Conservation (phyloP, 345 rosid species). For the Syzygium jambos region DNA sequence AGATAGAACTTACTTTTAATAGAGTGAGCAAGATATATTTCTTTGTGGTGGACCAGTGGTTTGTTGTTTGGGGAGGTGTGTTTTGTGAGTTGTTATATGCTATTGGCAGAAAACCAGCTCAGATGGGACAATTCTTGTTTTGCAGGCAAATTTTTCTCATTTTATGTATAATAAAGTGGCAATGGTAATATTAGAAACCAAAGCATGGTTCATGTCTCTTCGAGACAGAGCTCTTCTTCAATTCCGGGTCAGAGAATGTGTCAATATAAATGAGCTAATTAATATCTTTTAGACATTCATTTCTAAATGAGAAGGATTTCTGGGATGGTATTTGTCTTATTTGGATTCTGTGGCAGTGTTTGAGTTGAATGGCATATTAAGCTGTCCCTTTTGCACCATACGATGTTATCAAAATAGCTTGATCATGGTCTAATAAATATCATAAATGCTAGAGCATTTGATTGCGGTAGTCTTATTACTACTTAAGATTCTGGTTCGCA, state of each 20-base stretch:
- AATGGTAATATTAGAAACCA: neutral
- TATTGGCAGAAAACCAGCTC: neutral
- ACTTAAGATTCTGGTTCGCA: neutral
- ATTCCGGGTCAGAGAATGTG: neutral
- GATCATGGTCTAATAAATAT: neutral
- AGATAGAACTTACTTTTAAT: neutral
- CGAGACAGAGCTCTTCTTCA: neutral
- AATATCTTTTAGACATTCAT: neutral
- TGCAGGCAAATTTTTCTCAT: neutral
- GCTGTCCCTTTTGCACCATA: neutral
- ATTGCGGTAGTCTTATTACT: neutral
- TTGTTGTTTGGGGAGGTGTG: neutral
- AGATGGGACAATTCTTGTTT: neutral
- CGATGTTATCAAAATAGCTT: neutral
- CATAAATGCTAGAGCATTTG: neutral
- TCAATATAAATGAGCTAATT: neutral
- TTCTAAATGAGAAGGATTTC: neutral
- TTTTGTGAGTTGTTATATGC: neutral
- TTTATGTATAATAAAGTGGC: neutral
- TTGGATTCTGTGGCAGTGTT: neutral
- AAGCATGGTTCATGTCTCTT: neutral
- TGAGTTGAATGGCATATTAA: neutral
- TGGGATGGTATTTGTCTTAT: neutral
- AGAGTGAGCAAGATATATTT: neutral
- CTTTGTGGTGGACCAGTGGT: neutral